Evolutionary conservation across 176 grass and related monocot species (phyloP).

Genomic region (barley (Hordeum vulgare)): MorexV3_pseudomolecules_assembly NC_058522.1:454033529-454034028

Average conservation of each 20-base stretch:
- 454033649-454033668: neutral
- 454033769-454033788: too few species aligned
- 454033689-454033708: neutral
- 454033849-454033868: neutral
- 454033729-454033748: neutral
- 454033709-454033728: neutral
- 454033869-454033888: neutral
- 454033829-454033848: neutral
- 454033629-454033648: neutral
- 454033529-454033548: neutral
- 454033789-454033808: neutral
- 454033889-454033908: neutral
- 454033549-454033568: neutral
- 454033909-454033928: neutral
- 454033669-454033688: neutral
- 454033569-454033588: neutral
- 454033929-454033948: neutral
- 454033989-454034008: neutral
- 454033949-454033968: neutral
- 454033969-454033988: neutral
- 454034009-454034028: neutral
- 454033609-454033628: neutral
- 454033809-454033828: neutral
- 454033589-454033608: neutral
- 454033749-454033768: neutral